Base-by-base conservation (phyloP, 768 basidiomycete species). In the Tubosaeta brunneosetosa region DNA sequence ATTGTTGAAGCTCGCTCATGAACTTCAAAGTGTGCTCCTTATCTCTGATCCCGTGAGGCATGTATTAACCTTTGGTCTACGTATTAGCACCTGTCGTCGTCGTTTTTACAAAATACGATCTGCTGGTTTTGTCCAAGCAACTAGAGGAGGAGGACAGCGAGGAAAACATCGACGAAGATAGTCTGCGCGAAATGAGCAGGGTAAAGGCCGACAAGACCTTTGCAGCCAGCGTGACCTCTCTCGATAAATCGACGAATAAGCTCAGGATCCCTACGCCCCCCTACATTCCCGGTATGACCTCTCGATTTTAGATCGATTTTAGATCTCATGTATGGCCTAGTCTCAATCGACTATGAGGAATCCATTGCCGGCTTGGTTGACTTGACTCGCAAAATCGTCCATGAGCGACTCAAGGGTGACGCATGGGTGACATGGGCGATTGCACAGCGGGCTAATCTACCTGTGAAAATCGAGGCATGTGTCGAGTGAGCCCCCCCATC, bases 31-130 rank as follows among this genome's bases (percentile, higher is more conserved):
- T 55, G 27, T 13, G 44, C 45, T 13, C 29, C 33, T 27, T 19
- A 5, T 25, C n/a, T 7, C 36, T 26, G 22, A 7, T n/a, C 17
- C 26, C 9, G 11, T 31, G 2, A 33, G 17, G 9, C 29, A 41
- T 25, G 12, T 11, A 25, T 19, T 41, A 22, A 41, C 38, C 8
- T 1, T 26, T 14, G 11, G 31, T 46, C 29, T 29, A 8, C 14
- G 2, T 29, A 1, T 29, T 40, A 55, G 53, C 33, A 8, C 53
- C 49, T 1, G 49, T 55, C 3, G 49, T 55, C 11, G 26, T 55
- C n/a, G 33, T 51, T 10, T 55, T 55, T 38, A 55, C 49, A 5
- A 51, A 55, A 44, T 55, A 51, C 7, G 53, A 55, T 51, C 11
- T 46, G 3, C 40, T 55, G 3, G 44, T 46, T 17, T 36, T 9